Evolutionary conservation across 306 rosid genomes (phyloP).

Genomic region (Cotoneaster glaucophyllus): DNA sequence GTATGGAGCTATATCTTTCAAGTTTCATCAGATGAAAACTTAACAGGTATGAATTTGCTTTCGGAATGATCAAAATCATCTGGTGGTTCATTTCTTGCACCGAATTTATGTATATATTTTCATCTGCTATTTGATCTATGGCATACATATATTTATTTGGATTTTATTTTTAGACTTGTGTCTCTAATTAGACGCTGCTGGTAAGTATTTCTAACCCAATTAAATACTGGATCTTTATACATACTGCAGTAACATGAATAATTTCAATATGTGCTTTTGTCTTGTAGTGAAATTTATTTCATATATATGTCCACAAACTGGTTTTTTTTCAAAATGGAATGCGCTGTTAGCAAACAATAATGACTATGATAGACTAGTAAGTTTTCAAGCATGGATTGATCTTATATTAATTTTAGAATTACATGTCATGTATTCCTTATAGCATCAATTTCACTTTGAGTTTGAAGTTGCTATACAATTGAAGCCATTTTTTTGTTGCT

Average conservation of each 20-base stretch:
- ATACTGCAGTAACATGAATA: not conserved
- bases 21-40: not conserved
- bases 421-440: not conserved
- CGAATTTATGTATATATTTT: not conserved
- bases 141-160: not conserved
- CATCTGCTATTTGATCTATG: not conserved
- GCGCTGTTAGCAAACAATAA: not conserved
- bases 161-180: not conserved
- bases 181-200: not conserved
- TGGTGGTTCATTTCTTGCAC: not conserved
- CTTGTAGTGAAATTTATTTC: not conserved
- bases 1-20: not conserved
- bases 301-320: not conserved
- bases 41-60: not conserved
- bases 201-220: not conserved
- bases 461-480: not conserved
- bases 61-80: not conserved
- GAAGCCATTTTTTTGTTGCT: not conserved
- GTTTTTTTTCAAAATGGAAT: not conserved
- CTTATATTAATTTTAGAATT: not conserved
- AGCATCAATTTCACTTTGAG: not conserved
- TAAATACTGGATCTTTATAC: no score
- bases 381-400: not conserved
- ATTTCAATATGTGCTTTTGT: not conserved
- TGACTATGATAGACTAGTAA: not conserved